Base-by-base conservation (phyloP, 352 stramenopile species). In the Phytophthora sansomeana region DNA sequence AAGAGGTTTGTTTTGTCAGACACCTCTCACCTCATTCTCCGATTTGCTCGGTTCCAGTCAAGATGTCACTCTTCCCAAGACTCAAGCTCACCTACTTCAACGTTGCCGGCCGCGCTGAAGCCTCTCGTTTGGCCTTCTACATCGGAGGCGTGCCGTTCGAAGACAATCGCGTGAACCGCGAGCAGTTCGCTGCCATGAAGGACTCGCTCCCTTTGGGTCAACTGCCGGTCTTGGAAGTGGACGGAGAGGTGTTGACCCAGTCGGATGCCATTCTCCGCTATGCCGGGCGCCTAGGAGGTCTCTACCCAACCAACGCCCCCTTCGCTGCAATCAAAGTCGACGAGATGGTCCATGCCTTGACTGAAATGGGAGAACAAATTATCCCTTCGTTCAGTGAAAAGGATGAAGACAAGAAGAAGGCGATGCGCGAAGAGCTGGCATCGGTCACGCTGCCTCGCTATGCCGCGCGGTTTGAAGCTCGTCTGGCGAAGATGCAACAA, bases 11-110 rank as follows among this genome's bases (percentile, higher is more conserved):
- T n/a, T n/a, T n/a, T n/a, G n/a, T n/a, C n/a, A n/a, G n/a, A n/a
- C n/a, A n/a, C n/a, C n/a, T n/a, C n/a, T n/a, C n/a, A 29, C 39
- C n/a, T 26, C 58, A 67, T 60, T 67, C 30, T 4, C 26, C 58
- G 35, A 61, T 50, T 67, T 49, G n/a, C 49, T 26, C 17, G 1
- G 8, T 47, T 39, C 39, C 5, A 60, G 4, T 26, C 21, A 69
- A 7, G 16, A 85, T 83, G 74, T 36, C 32, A 30, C 28, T 19
- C 11, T 80, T 76, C 51, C 73, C 73, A 2, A 53, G 67, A 9
- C 68, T 90, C 53, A 86, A 77, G 48, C 78, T 96, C 13, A 87
- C 64, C 4, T 93, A 93, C 56, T 91, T 92, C 46, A 29, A 66
- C 28, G 30, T 56, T 36, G 35, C 43, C 5, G 77, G 67, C 2